phyloP scores from a whole-genome alignment of 1,284 basidiomycete genomes.

The Vanrija sp. region DNA sequence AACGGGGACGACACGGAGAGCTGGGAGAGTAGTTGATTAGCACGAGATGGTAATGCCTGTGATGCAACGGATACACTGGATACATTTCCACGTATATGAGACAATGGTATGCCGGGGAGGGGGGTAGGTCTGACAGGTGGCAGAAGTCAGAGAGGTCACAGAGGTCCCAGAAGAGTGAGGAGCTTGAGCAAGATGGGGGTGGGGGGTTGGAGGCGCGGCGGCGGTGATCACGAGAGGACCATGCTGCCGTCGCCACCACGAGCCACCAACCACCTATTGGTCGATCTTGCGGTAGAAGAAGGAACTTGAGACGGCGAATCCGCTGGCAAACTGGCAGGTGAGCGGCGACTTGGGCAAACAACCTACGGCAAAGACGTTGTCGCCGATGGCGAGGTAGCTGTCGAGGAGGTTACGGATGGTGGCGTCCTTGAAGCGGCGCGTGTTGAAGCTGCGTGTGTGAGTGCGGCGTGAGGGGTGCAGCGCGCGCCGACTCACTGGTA shows the following conservation, averaged over 20 bases:
- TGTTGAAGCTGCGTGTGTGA: constrained; percentile 55
- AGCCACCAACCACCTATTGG: background rate
- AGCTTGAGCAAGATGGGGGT: background rate
- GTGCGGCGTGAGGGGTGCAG: background rate
- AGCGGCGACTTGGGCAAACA: too few species aligned
- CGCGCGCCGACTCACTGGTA: constrained; percentile 67
- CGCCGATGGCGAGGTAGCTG: constrained; percentile 78
- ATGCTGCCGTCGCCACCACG: background rate
- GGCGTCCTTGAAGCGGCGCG: constrained; percentile 68
- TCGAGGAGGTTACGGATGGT: constrained; percentile 71
- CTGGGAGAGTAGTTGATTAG: constrained; percentile 1
- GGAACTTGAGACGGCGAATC: constrained; percentile 72
- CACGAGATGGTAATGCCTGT: background rate
- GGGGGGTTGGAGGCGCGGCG: background rate
- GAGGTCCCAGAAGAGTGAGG: constrained; percentile 1
- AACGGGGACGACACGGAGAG: constrained; percentile 12
- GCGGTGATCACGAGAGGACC: background rate
- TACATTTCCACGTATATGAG: background rate
- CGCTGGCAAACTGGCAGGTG: constrained; percentile 57
- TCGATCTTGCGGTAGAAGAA: constrained; percentile 54
- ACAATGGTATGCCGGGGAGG: background rate
- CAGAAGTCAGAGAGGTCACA: background rate
- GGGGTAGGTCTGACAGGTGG: background rate
- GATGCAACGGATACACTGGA: background rate
- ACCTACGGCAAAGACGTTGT: constrained; percentile 69